Percentiles rank a stretch among this genome's conserved stretches.
phyloP scores from a whole-genome alignment of 1,284 basidiomycete genomes.

The Cutaneotrichosporon sp. region DNA sequence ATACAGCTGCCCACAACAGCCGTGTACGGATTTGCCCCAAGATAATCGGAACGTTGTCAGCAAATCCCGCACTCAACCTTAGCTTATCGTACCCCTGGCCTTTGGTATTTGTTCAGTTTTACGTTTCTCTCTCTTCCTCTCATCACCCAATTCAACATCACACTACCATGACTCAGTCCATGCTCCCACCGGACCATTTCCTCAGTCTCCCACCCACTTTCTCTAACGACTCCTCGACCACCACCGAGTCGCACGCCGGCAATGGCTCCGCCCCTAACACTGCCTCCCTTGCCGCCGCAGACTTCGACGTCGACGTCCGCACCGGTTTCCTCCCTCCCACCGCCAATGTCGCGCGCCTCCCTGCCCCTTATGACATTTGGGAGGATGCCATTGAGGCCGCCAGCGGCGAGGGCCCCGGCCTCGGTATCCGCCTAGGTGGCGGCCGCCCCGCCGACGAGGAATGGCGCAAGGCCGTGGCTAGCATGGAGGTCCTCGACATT shows the following conservation, averaged over 20 bases:
- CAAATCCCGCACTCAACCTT: too few species aligned
- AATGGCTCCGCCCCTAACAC: constrained; percentile 57
- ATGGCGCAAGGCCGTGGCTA: constrained; percentile 62
- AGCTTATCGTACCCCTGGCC: too few species aligned
- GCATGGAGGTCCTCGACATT: constrained; percentile 64
- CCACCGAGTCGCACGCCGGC: constrained; percentile 38
- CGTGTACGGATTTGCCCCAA: too few species aligned
- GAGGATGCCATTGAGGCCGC: constrained; percentile 54
- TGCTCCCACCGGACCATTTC: constrained; percentile 59
- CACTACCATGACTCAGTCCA: constrained; percentile 4
- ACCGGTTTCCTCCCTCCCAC: constrained; percentile 90
- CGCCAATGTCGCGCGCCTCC: constrained; percentile 63
- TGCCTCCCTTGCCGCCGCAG: constrained; percentile 80
- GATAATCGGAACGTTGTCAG: too few species aligned
- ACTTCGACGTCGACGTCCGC: constrained; percentile 88
- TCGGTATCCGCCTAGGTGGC: constrained; percentile 57
- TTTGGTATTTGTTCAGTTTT: too few species aligned
- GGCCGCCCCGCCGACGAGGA: constrained; percentile 51
- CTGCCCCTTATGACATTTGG: constrained; percentile 63
- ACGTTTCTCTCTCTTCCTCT: neutral
- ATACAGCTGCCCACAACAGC: too few species aligned
- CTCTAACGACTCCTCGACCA: constrained; percentile 28
- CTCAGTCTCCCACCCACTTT: constrained; percentile 57
- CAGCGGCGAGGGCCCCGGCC: constrained; percentile 51
- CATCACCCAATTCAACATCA: neutral